These are phyloP conservation scores for Aspergillus sergii DNA, from an alignment of 2,329 filamentous ascomycete species.

Conservation along the genomic window DNA sequence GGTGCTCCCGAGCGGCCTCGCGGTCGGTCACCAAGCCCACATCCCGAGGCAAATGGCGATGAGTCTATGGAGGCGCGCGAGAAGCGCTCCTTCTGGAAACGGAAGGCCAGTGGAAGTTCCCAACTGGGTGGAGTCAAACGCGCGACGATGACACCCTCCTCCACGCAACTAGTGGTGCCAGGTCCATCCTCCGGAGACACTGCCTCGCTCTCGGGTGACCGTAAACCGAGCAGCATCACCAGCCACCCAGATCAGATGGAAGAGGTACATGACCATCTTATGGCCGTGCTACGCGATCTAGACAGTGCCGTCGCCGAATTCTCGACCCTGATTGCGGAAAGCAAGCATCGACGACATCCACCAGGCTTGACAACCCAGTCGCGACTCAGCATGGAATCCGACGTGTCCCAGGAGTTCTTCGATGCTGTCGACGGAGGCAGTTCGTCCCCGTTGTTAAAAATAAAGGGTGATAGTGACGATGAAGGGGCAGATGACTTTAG, in stretches of 20 bases:
- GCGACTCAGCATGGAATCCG: slow-evolving; percentile 76
- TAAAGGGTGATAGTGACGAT: slow-evolving; percentile 71
- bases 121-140: slow-evolving; percentile 38
- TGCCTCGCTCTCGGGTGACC: slow-evolving; percentile 30
- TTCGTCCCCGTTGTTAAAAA: slow-evolving; percentile 70
- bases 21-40: slow-evolving; percentile 39
- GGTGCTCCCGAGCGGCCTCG: slow-evolving; percentile 28
- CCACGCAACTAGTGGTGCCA: slow-evolving; percentile 56
- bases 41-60: slow-evolving; percentile 36
- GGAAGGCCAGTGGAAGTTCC: slow-evolving; percentile 67
- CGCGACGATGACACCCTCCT: slow-evolving; percentile 49
- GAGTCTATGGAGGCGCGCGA: slow-evolving; percentile 50
- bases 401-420: slow-evolving; percentile 87
- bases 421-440: slow-evolving; percentile 74
- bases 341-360: slow-evolving; percentile 71
- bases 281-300: slow-evolving; percentile 79
- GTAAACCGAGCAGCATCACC: slow-evolving; percentile 36
- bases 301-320: slow-evolving; percentile 85
- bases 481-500: slow-evolving; percentile 53
- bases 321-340: slow-evolving; percentile 72
- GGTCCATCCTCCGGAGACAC: slow-evolving; percentile 36
- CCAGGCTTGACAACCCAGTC: slow-evolving; percentile 57
- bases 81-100: slow-evolving; percentile 85
- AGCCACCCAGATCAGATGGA: slow-evolving; percentile 57
- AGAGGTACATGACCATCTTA: slow-evolving; percentile 77